Base-by-base conservation (phyloP, 73 alveolate species). In the Effrenium voratum region DNA sequence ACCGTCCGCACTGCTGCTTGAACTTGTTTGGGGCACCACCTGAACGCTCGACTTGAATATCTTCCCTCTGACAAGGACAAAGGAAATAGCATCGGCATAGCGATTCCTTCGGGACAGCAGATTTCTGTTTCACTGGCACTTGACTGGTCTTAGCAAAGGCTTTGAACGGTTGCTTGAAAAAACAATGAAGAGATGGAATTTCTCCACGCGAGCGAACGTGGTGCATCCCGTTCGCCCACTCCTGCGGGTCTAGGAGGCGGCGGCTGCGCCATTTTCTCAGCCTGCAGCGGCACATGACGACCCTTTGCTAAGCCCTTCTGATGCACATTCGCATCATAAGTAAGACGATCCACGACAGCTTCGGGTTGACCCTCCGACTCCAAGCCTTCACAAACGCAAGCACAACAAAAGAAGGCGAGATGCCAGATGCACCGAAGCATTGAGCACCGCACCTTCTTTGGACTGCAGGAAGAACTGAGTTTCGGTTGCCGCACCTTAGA, bases 191-290 rank as follows among this genome's bases (percentile, higher is more conserved):
- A n/a, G n/a, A n/a, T n/a, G n/a, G n/a, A n/a, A n/a, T n/a, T n/a
- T n/a, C n/a, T n/a, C n/a, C n/a, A n/a, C n/a, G n/a, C n/a, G n/a
- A n/a, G n/a, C n/a, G n/a, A n/a, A n/a, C n/a, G n/a, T n/a, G n/a
- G n/a, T n/a, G n/a, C n/a, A n/a, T n/a, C n/a, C n/a, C n/a, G n/a
- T n/a, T n/a, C n/a, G n/a, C n/a, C 95, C 38, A 47, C 34, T 38
- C 95, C 95, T 44, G 95, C 55, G 28, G 95, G 95, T 63, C 95
- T 87, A 52, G 95, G 95, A 63, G 95, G 95, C 0, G 95, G 95
- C 22, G 95, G 95, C 68, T 87, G 95, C 36, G 95, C 95, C 95
- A 87, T 87, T 68, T 59, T 63, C 94, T 63, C 76, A 63, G 94
- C 59, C 81, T 59, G 66, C 45, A 30, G 43, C 57, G 40, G 32